Percentiles rank a stretch among this genome's conserved stretches.
These are phyloP conservation scores for Dorcoceras hygrometricum DNA, from an alignment of 257 asterid genomes.

Conservation along the genomic window DNA sequence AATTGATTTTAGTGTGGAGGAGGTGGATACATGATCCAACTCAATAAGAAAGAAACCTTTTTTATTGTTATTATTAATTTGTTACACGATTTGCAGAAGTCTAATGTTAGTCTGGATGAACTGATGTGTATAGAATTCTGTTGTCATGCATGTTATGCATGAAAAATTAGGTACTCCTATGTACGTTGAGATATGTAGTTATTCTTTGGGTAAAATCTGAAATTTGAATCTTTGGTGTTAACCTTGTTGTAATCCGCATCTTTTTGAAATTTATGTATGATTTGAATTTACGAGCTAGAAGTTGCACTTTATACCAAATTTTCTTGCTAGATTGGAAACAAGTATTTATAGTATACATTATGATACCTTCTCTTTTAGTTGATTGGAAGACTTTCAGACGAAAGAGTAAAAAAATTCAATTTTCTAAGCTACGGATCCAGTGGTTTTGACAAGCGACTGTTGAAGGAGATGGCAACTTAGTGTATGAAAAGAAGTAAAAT, in stretches of 20 bases:
- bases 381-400: background rate
- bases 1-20: background rate
- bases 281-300: background rate
- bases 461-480: background rate
- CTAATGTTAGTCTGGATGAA: background rate
- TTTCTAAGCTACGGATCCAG: background rate
- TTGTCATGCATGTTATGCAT: background rate
- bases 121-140: background rate
- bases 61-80: background rate
- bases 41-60: background rate
- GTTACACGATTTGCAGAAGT: background rate
- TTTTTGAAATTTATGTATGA: background rate
- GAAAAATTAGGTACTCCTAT: background rate
- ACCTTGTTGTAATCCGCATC: background rate
- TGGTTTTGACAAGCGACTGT: background rate
- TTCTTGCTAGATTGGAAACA: background rate
- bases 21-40: background rate
- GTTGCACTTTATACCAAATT: background rate
- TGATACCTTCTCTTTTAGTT: background rate
- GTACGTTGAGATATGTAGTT: background rate
- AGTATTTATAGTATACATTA: too few relatives aligned
- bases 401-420: background rate
- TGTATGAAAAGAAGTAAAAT: background rate
- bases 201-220: background rate
- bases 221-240: background rate